These are phyloP conservation scores for Diaporthe ampelina DNA, from an alignment of 2,329 filamentous ascomycete species.

Conservation along the genomic window DNA sequence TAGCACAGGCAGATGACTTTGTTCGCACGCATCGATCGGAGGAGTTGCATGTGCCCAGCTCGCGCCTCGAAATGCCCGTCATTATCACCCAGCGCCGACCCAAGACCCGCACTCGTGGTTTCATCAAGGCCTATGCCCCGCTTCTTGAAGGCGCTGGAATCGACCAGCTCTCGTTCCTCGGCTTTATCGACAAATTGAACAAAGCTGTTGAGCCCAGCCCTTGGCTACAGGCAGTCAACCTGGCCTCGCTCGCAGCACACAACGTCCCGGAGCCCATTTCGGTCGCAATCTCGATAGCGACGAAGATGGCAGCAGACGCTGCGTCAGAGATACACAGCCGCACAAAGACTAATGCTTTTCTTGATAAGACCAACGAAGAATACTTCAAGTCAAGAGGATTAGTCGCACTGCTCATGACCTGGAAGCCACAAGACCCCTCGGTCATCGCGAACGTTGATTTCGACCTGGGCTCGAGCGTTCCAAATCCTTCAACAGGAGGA, in stretches of 20 bases:
- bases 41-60: neutral
- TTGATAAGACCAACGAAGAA: conserved; percentile 68
- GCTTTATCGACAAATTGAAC: conserved; percentile 63
- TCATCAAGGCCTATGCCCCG: conserved; percentile 67
- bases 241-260: conserved; percentile 55
- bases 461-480: conserved; percentile 50
- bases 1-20: conserved; percentile 33
- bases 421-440: conserved; percentile 57
- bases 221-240: conserved; percentile 57
- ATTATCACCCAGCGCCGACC: conserved; percentile 66
- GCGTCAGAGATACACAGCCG: conserved; percentile 57
- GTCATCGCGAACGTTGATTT: conserved; percentile 49
- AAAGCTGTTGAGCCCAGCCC: conserved; percentile 52
- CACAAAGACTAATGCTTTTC: conserved; percentile 64
- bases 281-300: conserved; percentile 58
- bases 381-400: conserved; percentile 71
- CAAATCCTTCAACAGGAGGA: conserved; percentile 47
- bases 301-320: conserved; percentile 57
- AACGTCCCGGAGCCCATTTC: conserved; percentile 56
- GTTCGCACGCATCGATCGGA: conserved; percentile 18
- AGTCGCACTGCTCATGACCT: conserved; percentile 65
- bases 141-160: conserved; percentile 61
- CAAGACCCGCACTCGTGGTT: conserved; percentile 61
- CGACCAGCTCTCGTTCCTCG: conserved; percentile 61
- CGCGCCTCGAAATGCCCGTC: conserved; percentile 55